Evolutionary conservation across 176 grass and related monocot species (phyloP).

Genomic region (Oryza australiensis): DNA sequence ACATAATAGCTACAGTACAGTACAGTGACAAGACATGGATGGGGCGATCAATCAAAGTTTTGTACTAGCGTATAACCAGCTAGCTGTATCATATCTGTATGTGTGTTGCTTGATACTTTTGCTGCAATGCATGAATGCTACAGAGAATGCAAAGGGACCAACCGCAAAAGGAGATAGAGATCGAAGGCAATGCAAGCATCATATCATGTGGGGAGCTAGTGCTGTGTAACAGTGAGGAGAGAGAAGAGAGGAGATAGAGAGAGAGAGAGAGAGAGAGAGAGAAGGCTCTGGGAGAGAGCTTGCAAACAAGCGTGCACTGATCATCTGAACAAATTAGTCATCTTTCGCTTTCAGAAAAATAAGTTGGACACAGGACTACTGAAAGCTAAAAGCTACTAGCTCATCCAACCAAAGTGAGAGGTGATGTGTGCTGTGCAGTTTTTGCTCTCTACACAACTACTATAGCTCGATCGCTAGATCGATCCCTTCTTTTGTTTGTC

Average conservation of each 20-base stretch:
- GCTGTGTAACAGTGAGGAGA: neutral
- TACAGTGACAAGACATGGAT: slow-evolving; percentile 1
- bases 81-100: neutral
- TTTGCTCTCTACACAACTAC: neutral
- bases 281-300: no score
- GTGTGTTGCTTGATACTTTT: neutral
- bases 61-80: neutral
- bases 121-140: slow-evolving; percentile 17
- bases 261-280: no score
- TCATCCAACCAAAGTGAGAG: slow-evolving; percentile 12
- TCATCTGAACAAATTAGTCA: slow-evolving; percentile 1
- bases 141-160: slow-evolving; percentile 3
- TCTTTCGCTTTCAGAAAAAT: slow-evolving; percentile 27
- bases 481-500: neutral
- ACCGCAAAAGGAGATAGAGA: neutral
- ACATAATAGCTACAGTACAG: neutral
- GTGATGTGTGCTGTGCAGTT: neutral
- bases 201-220: neutral
- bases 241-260: neutral
- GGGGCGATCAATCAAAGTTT: neutral
- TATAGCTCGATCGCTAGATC: no score
- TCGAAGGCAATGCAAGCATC: neutral
- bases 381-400: neutral
- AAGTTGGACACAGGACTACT: slow-evolving; percentile 17
- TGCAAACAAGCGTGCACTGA: neutral